A percentile compares a stretch with the other conserved stretches of the same genome.
These are phyloP conservation scores for Ballota nigra DNA, from an alignment of 257 asterid species.

Conservation along the genomic window DNA sequence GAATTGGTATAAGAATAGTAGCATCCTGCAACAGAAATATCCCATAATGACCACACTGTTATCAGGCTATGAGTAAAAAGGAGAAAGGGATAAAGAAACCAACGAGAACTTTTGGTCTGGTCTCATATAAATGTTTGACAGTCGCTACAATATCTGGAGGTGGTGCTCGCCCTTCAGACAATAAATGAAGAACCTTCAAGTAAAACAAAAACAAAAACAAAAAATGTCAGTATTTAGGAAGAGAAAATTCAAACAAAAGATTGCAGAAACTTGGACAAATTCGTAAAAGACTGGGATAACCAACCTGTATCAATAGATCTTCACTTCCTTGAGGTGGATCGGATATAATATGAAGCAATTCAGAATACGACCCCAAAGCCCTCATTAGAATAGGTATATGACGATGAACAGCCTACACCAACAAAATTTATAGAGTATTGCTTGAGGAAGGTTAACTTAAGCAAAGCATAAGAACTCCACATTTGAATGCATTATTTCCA, in stretches of 20 bases:
- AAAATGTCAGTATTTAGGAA: constrained; percentile 29
- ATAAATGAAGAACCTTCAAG: constrained; percentile 69
- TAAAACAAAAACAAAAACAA: constrained; percentile 24
- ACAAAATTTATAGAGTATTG: constrained; percentile 6
- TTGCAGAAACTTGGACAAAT: constrained; percentile 1
- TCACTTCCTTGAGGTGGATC: constrained; percentile 96
- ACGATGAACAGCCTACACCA: constrained; percentile 85
- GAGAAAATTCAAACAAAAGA: constrained; percentile 18
- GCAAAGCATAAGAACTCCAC: not conserved
- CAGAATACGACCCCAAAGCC: constrained; percentile 67
- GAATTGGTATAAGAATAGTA: constrained; percentile 79
- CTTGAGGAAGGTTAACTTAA: constrained; percentile 11
- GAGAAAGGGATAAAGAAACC: not conserved
- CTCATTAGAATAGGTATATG: constrained; percentile 77
- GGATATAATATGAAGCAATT: constrained; percentile 74
- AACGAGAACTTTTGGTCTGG: constrained; percentile 69
- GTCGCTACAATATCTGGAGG: constrained; percentile 71
- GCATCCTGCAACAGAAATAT: constrained; percentile 77
- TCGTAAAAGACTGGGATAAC: constrained; percentile 20
- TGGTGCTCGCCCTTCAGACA: constrained; percentile 83
- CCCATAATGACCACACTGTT: constrained; percentile 22
- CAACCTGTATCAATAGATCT: constrained; percentile 75
- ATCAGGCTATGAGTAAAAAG: constrained; percentile 14
- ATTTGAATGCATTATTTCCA: not conserved
- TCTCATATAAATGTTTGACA: constrained; percentile 79